Conservation (phyloP, 2,329 filamentous ascomycete genomes). For the Seiridium cupressi region DNA sequence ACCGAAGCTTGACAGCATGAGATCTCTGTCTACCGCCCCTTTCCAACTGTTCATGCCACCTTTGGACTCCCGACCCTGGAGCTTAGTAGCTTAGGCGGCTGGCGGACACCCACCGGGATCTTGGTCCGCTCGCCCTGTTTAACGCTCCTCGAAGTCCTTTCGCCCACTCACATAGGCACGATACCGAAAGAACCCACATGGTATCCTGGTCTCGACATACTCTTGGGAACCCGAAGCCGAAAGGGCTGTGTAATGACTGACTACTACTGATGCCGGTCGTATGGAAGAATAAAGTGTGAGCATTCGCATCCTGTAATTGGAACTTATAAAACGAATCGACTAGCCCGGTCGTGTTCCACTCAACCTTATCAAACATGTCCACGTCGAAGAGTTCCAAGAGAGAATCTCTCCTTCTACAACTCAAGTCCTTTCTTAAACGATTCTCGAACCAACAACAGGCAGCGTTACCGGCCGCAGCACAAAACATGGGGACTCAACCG, state of each 20-base stretch:
- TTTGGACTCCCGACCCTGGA: too few species aligned
- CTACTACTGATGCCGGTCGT: too few species aligned
- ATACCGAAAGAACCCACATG: not conserved
- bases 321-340: not conserved
- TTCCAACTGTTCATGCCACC: too few species aligned
- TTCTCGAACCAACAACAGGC: not conserved
- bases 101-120: not conserved
- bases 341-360: not conserved
- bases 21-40: too few species aligned
- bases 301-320: not conserved
- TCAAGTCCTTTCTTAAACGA: slow-evolving; percentile 9
- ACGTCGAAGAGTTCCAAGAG: not conserved
- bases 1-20: too few species aligned
- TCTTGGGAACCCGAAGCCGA: slow-evolving; percentile 2
- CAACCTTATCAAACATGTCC: not conserved
- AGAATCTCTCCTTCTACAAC: slow-evolving; percentile 6
- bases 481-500: not conserved
- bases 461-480: not conserved
- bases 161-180: not conserved
- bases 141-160: not conserved
- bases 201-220: not conserved
- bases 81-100: too few species aligned
- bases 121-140: not conserved
- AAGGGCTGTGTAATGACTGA: not conserved
- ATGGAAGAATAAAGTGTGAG: too few species aligned